Evolutionary conservation across 345 rosid genomes (phyloP).

Genomic region (Eucalyptus curtisii): DNA sequence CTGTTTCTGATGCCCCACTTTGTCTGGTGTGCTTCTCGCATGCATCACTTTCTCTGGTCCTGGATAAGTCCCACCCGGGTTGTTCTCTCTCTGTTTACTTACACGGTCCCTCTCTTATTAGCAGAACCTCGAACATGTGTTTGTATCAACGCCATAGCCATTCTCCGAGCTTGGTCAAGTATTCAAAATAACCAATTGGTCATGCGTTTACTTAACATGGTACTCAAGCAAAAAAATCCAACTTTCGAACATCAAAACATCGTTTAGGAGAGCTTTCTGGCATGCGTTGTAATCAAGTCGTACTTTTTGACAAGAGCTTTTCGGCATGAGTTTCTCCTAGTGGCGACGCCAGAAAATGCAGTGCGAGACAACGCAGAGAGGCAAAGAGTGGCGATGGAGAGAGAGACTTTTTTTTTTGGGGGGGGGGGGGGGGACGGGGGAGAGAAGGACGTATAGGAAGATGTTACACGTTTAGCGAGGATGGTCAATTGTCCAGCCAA

Average conservation of each 20-base stretch:
- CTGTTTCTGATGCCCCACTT: not conserved
- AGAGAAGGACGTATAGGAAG: not conserved
- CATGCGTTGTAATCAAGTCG: not conserved
- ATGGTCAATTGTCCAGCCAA: not conserved
- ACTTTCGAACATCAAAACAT: not conserved
- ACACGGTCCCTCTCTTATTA: not conserved
- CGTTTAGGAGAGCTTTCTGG: not conserved
- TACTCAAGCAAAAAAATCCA: not conserved
- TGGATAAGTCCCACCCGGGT: not conserved
- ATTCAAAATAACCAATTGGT: not conserved
- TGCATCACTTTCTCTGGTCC: not conserved
- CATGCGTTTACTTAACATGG: not conserved
- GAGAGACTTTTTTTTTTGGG: no score
- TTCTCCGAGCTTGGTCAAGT: not conserved
- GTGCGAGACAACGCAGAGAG: not conserved
- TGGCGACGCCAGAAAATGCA: not conserved
- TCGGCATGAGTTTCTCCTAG: not conserved
- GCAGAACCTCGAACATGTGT: not conserved
- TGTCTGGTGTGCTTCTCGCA: not conserved
- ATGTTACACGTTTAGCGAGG: not conserved
- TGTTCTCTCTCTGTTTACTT: not conserved
- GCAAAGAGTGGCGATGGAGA: not conserved
- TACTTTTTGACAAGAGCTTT: not conserved
- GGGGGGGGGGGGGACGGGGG: rapidly evolving
- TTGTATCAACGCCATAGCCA: not conserved